Base-by-base conservation (phyloP, 1,284 basidiomycete genomes). In the Cutaneotrichosporon cyanovorans region DNA sequence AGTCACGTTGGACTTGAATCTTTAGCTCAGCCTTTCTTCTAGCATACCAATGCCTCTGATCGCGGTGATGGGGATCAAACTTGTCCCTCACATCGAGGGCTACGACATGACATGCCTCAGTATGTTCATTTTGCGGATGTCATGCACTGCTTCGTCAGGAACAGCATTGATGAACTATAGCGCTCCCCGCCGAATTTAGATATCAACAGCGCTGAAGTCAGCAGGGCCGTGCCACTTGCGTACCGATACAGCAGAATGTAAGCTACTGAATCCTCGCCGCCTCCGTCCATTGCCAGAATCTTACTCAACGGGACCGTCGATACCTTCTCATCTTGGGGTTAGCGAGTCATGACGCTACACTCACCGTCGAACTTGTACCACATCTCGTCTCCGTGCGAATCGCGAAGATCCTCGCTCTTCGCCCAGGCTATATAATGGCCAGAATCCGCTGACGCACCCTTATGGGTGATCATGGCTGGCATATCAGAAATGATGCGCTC, bases 391-490 rank as follows among this genome's bases (percentile, higher is more conserved):
- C 60, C 63, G 15, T 57, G 56, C 2, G 56, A 50, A 18, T 48
- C 42, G 18, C 36, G 45, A 22, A 48, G 50, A 25, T 56, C 58
- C 19, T 64, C 62, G 42, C 65, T 66, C 12, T 65, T 54, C 9
- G 65, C 59, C 75, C 86, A 95, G 1, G 82, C 86, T 32, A 93
- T 90, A 67, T 93, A 95, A 71, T 95, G 91, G 58, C 69, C 92
- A 0, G 87, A 82, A 64, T 97, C 91, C 0, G 93, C 91, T 0
- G 85, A 85, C 0, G 90, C 82, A 15, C 95, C 95, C 68, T 98
- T 98, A 78, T 97, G 93, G 21, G 91, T 95, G 14, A 99, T 83
- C 62, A 98, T 87, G 2, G 84, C 88, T 87, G 60, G 21, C 20
- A 16, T 9, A 4, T 33, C 9, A 12, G 16, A 10, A 21, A n/a